Percentiles rank a stretch among this genome's conserved stretches.
phyloP scores from a whole-genome alignment of 2,329 filamentous ascomycete species.

The Venturia asperata region DNA sequence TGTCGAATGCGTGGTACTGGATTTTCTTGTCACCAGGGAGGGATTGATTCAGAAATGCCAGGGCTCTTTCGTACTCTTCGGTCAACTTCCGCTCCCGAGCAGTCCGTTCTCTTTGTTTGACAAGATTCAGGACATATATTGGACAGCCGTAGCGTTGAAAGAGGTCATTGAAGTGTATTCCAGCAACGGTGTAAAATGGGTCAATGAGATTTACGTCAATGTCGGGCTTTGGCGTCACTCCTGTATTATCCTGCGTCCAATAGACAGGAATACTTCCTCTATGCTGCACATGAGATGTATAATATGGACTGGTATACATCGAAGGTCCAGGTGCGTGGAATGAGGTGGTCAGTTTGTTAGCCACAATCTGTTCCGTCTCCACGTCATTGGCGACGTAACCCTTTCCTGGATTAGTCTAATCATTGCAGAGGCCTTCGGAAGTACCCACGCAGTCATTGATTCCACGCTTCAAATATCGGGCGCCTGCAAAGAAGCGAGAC shows the following conservation, averaged over 20 bases:
- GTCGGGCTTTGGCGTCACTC: conserved; percentile 90
- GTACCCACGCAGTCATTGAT: conserved; percentile 64
- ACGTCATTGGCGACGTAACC: conserved; percentile 98
- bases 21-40: conserved; percentile 78
- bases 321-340: conserved; percentile 86
- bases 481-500: conserved; percentile 89
- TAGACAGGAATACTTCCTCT: conserved; percentile 93
- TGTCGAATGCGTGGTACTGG: conserved; percentile 92
- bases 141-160: conserved; percentile 91
- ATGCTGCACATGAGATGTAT: conserved; percentile 95
- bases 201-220: conserved; percentile 95
- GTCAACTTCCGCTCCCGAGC: conserved; percentile 88
- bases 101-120: conserved; percentile 76
- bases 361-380: conserved; percentile 97
- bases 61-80: conserved; percentile 76
- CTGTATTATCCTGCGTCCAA: conserved; percentile 94
- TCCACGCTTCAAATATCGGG: conserved; percentile 87
- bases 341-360: conserved; percentile 86
- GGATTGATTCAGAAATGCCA: conserved; percentile 91
- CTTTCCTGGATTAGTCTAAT: conserved; percentile 17
- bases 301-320: conserved; percentile 80
- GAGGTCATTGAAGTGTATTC: conserved; percentile 88
- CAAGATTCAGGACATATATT: conserved; percentile 83
- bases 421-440: not conserved
- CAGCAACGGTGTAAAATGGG: conserved; percentile 89